Evolutionary conservation across 352 stramenopile species (phyloP), one percentile per base, ranked within the genome.

Genomic region (Pythium guiyangense): DNA sequence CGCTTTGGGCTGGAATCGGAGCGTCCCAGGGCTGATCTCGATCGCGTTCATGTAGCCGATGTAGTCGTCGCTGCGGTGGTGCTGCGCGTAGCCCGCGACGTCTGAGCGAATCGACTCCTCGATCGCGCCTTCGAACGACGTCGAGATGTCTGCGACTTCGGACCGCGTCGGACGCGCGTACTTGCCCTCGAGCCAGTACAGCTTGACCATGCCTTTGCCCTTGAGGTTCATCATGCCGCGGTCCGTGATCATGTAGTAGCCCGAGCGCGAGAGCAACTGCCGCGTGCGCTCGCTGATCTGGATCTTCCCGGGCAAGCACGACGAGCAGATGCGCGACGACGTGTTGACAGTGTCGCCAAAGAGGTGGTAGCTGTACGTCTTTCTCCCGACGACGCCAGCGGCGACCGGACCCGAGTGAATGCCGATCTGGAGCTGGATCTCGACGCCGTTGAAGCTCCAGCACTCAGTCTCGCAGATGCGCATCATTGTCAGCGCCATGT

Each of bases 261-360:
- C 79, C 0, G 71, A 83, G 1, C 70, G 71, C 22, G 54, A 40
- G 2, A 90, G 63, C 2, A 90, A 61, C 43, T 88, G 63, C 4
- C 69, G 69, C 54, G 76, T 74, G 25, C 70, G 71, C 25, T 77
- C 70, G 44, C 78, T 88, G 60, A 88, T 81, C 49, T 92, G 82
- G 52, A 92, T 86, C 35, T 74, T 84, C 0, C 80, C 78, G 4
- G 81, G 59, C 22, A 74, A 62, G 46, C 67, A 74, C 39, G 77
- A 91, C 43, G 84, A 94, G 54, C 83, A 96, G 34, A 94, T 76
- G 3, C 85, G 70, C 20, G 79, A 91, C 5, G 81, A 86, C 26
- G 78, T 90, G 67, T 92, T 95, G 42, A 92, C 85, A 1, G 85
- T 89, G 52, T 92, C 83, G 6, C 85, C 85, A 65, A 93, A 93